Base-by-base conservation (phyloP, 2,329 filamentous ascomycete genomes). In the Colletotrichum echinochloae region DNA sequence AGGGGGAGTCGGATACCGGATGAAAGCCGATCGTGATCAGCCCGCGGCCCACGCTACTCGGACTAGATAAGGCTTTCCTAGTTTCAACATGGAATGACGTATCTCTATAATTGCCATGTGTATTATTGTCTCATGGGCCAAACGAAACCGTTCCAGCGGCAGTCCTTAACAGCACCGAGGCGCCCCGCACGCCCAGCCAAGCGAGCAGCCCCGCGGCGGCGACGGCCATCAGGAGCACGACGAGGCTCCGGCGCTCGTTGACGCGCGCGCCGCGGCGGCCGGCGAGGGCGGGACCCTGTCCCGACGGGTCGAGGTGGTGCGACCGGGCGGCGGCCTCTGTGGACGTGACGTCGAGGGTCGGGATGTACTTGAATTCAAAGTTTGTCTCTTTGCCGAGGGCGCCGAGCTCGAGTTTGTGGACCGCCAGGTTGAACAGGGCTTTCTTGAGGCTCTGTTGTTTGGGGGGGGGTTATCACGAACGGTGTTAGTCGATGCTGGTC, bases 321-420 rank as follows among this genome's bases (percentile, higher is more conserved):
- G 55, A 23, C 26, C 56, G 30, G 56, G 55, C 56, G 35, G 52
- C 59, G 16, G 52, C 68, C 56, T 77, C 76, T 3, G 79, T 84
- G 18, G 80, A 82, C 55, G 78, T 77, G 72, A 76, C 79, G 28
- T 79, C 79, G 23, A 82, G 75, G 33, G 78, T 77, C 0, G 91
- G 91, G 12, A 92, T 82, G 76, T 92, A 92, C 76, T 94, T 91
- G 80, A 94, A 92, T 26, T 91, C 88, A 76, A 94, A 94, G 11
- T 81, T 83, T 1, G 87, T 88, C 75, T 90, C 86, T 56, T 86
- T 83, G 0, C 91, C 89, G 9, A 95, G 82, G 0, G 90, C 92
- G 65, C 84, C 88, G 64, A 78, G 70, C n/a, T 77, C 76, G 63
- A 90, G 89, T 66, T 88, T 87, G 66, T 91, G 84, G n/a, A 91